A percentile compares a stretch with the other conserved stretches of the same genome.
Evolutionary conservation across 2,329 filamentous ascomycete species (phyloP).

Genomic region (Elsinoe arachidis): DNA sequence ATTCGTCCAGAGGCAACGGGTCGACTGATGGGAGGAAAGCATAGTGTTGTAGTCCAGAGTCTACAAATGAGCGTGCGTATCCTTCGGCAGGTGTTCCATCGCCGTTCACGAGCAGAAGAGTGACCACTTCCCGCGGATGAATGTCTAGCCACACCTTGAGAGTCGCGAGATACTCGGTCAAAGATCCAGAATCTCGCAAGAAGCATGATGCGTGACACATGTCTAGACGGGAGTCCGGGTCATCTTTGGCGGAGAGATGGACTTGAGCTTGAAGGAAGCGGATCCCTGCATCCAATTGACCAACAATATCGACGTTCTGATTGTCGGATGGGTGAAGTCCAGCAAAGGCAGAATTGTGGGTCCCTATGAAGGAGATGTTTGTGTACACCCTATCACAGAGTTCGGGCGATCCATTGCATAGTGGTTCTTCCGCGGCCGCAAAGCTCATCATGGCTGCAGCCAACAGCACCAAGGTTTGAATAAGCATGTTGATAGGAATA

Average conservation of each 20-base stretch:
- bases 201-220: conserved; percentile 63
- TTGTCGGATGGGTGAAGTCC: conserved; percentile 39
- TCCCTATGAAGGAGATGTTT: conserved; percentile 52
- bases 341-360: conserved; percentile 59
- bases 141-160: conserved; percentile 61
- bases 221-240: conserved; percentile 19
- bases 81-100: conserved; percentile 45
- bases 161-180: conserved; percentile 54
- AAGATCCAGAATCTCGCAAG: conserved; percentile 59
- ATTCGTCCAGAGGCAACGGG: conserved; percentile 28
- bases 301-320: conserved; percentile 35
- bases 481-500: neutral
- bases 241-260: conserved; percentile 52
- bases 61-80: conserved; percentile 41
- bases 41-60: conserved; percentile 42
- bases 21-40: conserved; percentile 30
- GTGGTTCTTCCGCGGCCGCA: neutral
- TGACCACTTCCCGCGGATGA: conserved; percentile 67
- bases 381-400: conserved; percentile 52
- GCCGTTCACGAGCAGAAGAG: conserved; percentile 61
- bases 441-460: neutral
- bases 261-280: conserved; percentile 65
- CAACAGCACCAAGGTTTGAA: neutral
- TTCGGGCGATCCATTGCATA: conserved; percentile 50
- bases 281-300: conserved; percentile 61